Evolutionary conservation across 139 green algal species (phyloP).

Genomic region (Chlamydomonas incerta): DNA sequence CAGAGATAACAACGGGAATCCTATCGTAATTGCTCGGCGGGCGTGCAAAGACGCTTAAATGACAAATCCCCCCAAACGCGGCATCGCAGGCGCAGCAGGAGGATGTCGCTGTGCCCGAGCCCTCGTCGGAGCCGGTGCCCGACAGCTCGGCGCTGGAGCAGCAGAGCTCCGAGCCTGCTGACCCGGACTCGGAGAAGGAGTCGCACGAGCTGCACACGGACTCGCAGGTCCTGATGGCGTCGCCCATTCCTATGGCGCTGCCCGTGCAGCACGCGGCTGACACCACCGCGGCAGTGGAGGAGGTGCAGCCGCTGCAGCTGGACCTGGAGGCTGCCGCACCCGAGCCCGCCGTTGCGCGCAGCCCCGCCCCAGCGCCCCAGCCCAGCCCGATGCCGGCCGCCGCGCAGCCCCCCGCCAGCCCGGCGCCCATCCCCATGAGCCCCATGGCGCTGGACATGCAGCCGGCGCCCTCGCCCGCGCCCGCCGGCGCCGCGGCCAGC

Average conservation of each 20-base stretch:
- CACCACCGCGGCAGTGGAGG: background rate
- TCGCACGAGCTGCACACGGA: background rate
- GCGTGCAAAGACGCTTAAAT: no score
- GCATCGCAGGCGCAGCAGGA: background rate
- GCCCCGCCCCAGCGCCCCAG: background rate
- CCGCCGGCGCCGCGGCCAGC: background rate
- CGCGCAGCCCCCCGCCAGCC: background rate
- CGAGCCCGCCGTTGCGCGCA: background rate
- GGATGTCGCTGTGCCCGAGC: background rate
- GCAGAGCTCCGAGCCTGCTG: background rate
- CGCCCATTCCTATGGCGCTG: background rate
- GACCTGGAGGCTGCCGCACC: background rate
- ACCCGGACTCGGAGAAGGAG: background rate
- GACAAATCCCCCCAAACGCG: no score
- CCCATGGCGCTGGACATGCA: background rate
- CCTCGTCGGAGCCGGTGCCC: background rate
- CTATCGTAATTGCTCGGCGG: no score
- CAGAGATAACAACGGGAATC: no score
- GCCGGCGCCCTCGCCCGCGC: background rate
- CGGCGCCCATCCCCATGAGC: background rate
- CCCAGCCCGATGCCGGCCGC: background rate
- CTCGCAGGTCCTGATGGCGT: conserved; percentile 11
- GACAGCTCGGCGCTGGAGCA: no score
- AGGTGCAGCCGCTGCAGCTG: background rate
- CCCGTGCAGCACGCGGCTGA: background rate